Evolutionary conservation across 805 yeast species (phyloP), one percentile per base, ranked within the genome.

Genomic region (Monosporozyma yasuniensis): DNA sequence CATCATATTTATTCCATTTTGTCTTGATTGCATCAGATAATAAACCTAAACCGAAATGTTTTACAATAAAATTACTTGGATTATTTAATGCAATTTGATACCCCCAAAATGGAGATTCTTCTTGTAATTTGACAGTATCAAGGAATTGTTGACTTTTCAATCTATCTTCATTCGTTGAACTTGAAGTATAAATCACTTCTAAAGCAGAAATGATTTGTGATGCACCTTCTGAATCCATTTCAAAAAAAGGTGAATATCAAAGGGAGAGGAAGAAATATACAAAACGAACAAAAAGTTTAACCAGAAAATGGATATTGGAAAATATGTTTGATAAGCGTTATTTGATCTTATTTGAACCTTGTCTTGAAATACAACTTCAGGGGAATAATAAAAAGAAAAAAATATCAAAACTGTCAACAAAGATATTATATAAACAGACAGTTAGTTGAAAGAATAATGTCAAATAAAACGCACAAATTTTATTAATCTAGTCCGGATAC

Each of bases 21-120:
- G 68, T 66, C 51, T 76, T 75, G 50, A 91, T 80, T 19, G 96
- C 79, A 57, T 81, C 73, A 56, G 88, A 87, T 28, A 93, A 68
- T 53, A 93, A 68, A 16, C 91, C 81, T 38, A 93, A 71, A 0
- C 99, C 99, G 65, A 81, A 93, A 66, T 95, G 97, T 53, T 96
- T 80, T 22, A 90, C 89, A 25, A 87, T 80, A 55, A 74, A 78
- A 61, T 83, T 78, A 42, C 77, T 72, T 56, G 66, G 81, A 71
- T 69, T 78, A 71, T 64, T 80, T 23, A 79, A 63, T 1, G 96
- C 88, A 51, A 93, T 74, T 64, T 85, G 88, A 67, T 83, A 91
- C 2, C 97, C 97, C 90, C 96, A 88, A 53, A 72, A 79, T 0
- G 99, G 97, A 19, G 95, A 83, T 62, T 90, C 95, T 9, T 83